Evolutionary conservation across 2,329 filamentous ascomycete species (phyloP).

Genomic region (Bertia moriformis): DNA sequence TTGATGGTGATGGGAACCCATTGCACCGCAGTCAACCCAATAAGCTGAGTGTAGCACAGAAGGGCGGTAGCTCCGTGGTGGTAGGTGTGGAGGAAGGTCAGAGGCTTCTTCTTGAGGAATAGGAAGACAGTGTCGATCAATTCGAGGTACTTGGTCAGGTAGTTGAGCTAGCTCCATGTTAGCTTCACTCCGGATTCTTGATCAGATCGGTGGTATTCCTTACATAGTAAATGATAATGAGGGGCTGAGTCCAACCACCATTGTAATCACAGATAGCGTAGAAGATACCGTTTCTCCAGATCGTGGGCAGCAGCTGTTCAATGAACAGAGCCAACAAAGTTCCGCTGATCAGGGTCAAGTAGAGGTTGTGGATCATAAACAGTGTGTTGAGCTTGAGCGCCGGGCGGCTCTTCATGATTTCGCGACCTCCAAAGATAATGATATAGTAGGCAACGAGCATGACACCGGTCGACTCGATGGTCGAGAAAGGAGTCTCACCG

Average conservation of each 20-base stretch:
- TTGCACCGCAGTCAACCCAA: constrained; percentile 81
- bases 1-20: constrained; percentile 92
- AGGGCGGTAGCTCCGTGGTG: constrained; percentile 94
- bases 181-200: constrained; percentile 9
- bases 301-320: constrained; percentile 76
- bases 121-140: constrained; percentile 91
- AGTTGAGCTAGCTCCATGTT: constrained; percentile 62
- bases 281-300: constrained; percentile 72
- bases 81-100: constrained; percentile 98
- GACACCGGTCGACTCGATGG: constrained; percentile 65
- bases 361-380: constrained; percentile 95
- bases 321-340: constrained; percentile 71
- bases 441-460: constrained; percentile 82
- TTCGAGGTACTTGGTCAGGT: constrained; percentile 95
- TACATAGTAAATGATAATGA: constrained; percentile 95
- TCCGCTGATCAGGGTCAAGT: constrained; percentile 74
- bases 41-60: constrained; percentile 93
- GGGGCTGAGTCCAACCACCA: constrained; percentile 84
- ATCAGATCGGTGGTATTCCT: constrained; percentile 20
- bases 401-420: constrained; percentile 76
- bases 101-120: constrained; percentile 97
- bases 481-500: constrained; percentile 78
- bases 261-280: constrained; percentile 67
- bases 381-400: constrained; percentile 75
- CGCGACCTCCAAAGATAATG: constrained; percentile 82